These are phyloP conservation scores for Alliaria petiolata DNA, from an alignment of 345 rosid species.

Conservation along the genomic window DNA sequence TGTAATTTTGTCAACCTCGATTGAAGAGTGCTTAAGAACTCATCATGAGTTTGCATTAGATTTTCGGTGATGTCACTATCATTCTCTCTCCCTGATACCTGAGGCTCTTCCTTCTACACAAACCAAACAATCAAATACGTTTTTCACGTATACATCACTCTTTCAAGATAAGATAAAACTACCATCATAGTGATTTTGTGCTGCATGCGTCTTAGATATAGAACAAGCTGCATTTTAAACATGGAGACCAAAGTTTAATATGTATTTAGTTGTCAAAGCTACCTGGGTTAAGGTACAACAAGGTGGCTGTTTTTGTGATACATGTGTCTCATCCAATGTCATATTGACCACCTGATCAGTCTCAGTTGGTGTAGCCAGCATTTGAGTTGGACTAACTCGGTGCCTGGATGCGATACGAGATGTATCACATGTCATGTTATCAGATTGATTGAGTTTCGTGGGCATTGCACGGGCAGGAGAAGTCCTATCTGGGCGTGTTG, in stretches of 20 bases:
- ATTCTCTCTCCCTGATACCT: conserved; percentile 44
- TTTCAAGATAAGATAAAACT: background rate
- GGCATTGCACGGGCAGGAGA: conserved; percentile 32
- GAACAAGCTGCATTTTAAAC: background rate
- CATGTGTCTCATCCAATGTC: conserved; percentile 14
- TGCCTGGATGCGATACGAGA: conserved; percentile 7
- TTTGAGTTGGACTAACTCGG: conserved; percentile 9
- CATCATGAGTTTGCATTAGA: conserved; percentile 68
- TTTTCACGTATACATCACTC: background rate
- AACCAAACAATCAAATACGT: background rate
- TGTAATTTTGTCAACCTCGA: conserved; percentile 87
- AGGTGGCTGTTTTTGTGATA: conserved; percentile 10
- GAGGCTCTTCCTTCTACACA: conserved; percentile 54
- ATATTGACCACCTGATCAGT: conserved; percentile 7
- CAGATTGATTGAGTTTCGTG: background rate
- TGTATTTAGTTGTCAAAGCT: background rate
- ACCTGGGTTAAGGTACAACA: conserved; percentile 17
- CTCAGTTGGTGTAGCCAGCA: conserved; percentile 6
- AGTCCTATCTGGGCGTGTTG: conserved; percentile 18
- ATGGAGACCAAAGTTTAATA: background rate
- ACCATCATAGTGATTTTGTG: background rate
- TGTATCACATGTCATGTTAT: conserved; percentile 7
- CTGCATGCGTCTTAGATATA: background rate
- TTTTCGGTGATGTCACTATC: conserved; percentile 48
- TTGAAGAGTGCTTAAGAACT: conserved; percentile 62